phyloP scores from a whole-genome alignment of 768 basidiomycete genomes.

The Chalciporus pseudorubinellus region DNA sequence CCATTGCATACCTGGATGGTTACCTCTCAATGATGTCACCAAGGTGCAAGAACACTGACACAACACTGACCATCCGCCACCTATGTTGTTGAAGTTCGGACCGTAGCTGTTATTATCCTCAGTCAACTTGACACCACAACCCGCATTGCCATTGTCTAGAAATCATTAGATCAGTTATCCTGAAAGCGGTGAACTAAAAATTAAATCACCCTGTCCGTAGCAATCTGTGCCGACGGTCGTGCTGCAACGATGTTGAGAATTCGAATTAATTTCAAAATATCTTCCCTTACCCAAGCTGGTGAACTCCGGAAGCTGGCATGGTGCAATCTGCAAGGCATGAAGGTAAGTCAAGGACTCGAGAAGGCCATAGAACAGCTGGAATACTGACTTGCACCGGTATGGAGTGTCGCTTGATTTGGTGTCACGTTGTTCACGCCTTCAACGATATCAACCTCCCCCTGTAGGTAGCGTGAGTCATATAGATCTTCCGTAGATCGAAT shows the following conservation, averaged over 20 bases:
- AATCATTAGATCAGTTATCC: not conserved
- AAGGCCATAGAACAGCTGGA: not conserved
- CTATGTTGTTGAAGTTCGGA: constrained; percentile 30
- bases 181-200: not conserved
- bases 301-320: constrained; percentile 23
- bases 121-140: constrained; percentile 35
- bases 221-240: constrained; percentile 22
- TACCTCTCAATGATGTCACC: not conserved
- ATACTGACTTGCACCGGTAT: constrained; percentile 47
- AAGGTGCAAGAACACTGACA: not conserved
- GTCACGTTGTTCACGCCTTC: constrained; percentile 51
- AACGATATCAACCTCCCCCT: constrained; percentile 33
- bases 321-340: constrained; percentile 19
- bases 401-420: constrained; percentile 53
- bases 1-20: constrained; percentile 37
- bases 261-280: not conserved
- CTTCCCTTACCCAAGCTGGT: constrained; percentile 25
- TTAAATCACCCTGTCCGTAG: constrained; percentile 18
- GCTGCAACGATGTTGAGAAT: constrained; percentile 9
- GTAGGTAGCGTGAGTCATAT: not conserved
- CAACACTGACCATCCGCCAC: constrained; percentile 40
- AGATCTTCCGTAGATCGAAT: not conserved
- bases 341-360: not conserved
- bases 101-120: constrained; percentile 27
- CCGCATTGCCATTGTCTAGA: constrained; percentile 31